These are phyloP conservation scores for Colletotrichum tropicicola DNA, from an alignment of 2,329 filamentous ascomycete genomes.

Conservation along the genomic window DNA sequence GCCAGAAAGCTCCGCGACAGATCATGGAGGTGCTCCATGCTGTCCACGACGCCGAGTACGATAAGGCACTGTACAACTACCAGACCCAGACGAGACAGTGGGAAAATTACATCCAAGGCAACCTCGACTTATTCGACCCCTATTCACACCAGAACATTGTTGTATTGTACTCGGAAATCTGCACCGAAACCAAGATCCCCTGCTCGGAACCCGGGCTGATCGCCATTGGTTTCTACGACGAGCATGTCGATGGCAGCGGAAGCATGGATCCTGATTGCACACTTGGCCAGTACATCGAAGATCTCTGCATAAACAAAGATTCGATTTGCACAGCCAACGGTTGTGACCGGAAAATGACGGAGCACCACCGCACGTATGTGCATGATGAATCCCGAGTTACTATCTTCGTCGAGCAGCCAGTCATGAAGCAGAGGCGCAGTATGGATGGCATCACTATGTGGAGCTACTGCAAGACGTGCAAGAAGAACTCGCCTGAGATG, in stretches of 20 bases:
- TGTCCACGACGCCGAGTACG: conserved; percentile 95
- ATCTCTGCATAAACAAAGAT: conserved; percentile 80
- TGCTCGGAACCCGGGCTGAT: conserved; percentile 93
- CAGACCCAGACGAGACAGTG: conserved; percentile 94
- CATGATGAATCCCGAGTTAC: conserved; percentile 95
- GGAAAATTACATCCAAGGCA: conserved; percentile 93
- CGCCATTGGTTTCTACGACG: conserved; percentile 91
- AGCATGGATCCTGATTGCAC: conserved; percentile 86
- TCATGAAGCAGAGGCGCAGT: conserved; percentile 59
- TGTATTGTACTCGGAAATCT: conserved; percentile 92
- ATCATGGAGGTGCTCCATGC: conserved; percentile 94
- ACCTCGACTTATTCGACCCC: conserved; percentile 90
- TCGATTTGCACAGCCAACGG: conserved; percentile 83
- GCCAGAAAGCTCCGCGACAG: conserved; percentile 82
- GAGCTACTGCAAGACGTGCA: conserved; percentile 94
- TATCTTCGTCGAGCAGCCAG: conserved; percentile 77
- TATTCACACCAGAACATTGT: conserved; percentile 97
- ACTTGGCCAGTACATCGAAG: conserved; percentile 93
- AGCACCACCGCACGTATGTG: conserved; percentile 96
- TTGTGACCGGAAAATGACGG: conserved; percentile 87
- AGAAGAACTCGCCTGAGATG: conserved; percentile 87
- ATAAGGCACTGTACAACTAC: conserved; percentile 93
- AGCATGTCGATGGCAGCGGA: conserved; percentile 74
- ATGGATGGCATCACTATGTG: conserved; percentile 87
- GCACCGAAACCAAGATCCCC: conserved; percentile 91